Evolutionary conservation across 495 filamentous ascomycete species (phyloP), one percentile per base, ranked within the genome.

Genomic region (Penicillium arizonense): DNA sequence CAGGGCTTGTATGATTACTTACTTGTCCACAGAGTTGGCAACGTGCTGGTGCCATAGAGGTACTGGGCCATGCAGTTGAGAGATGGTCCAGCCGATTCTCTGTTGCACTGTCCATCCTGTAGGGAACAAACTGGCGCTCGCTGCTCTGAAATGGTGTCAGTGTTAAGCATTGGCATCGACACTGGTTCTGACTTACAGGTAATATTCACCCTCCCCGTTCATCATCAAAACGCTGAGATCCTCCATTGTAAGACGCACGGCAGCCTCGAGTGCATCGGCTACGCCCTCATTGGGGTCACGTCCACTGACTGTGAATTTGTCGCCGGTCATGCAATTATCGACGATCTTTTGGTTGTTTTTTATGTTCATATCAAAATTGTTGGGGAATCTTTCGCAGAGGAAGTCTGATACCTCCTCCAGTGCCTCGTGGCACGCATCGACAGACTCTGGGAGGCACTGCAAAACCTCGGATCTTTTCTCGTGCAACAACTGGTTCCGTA

Each of bases 161-260:
- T 14, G 11, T 36, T 24, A 35, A 10, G 24, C n/a, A 21, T 7
- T 9, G n/a, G 23, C 1, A n/a, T 44, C 9, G 14, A 14, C 3
- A 21, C 5, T 3, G 34, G 23, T 3, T 11, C 26, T 3, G 5
- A 69, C 77, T 59, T 56, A 82, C 77, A 82, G 58, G 44, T 78
- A 76, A 47, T 80, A 78, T 50, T 78, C 68, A 8, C 62, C 70
- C 9, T 77, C 71, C 26, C 67, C 65, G 36, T 81, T 77, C 54
- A 74, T 73, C 64, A 77, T 69, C 36, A 84, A 39, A 41, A 84
- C 67, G 52, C 77, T 83, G 41, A 84, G 67, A 54, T 83, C 81
- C 59, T 83, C 80, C 78, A 80, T 81, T 14, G 77, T 74, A 24
- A 83, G 63, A 50, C 77, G 65, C 6, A 81, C 81, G n/a, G 79